Base-by-base conservation (phyloP, 2,329 filamentous ascomycete species). In the Curvularia hawaiiensis region DNA sequence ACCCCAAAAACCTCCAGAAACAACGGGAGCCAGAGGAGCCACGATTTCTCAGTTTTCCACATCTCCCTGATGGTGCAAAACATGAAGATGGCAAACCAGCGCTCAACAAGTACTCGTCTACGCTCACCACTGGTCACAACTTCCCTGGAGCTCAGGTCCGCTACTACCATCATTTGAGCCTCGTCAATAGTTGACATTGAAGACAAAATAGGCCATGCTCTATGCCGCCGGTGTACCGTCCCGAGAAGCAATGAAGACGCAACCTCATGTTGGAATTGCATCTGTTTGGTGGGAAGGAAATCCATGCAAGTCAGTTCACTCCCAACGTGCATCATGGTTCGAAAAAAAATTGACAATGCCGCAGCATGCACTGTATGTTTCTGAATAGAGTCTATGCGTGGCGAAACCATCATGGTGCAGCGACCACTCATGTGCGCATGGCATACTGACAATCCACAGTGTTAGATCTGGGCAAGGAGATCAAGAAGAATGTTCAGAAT, bases 211-310 rank as follows among this genome's bases (percentile, higher is more conserved):
- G 89, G 92, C 94, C 41, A 97, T 97, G 94, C 84, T 98, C 22
- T 98, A 96, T 78, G 93, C 90, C 14, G 92, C 94, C 9, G 94
- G 94, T 24, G 90, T 98, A 33, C 91, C 92, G 1, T 86, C 92
- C 72, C 84, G 87, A 68, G 83, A 95, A 54, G 87, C 88, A 70
- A 96, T 98, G 91, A 93, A 94, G 79, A 94, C 85, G 56, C 90
- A 90, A 52, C 91, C 94, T 12, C 94, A 98, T 63, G 90, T 98
- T 26, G 94, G 94, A 56, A 87, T 97, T 71, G 90, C 92, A 8
- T 92, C 90, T 5, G 91, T 97, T 4, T 97, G 93, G 93, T 98
- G 93, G 93, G 92, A 97, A 78, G 94, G 94, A 28, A 97, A 97
- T 74, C 91, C 94, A 38, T 97, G 93, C 86, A 97, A 97, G 88